Percentiles rank a stretch among this genome's conserved stretches.
Conservation (phyloP, 2,329 filamentous ascomycete species). For the Davidsoniella neocaledoniae region DNA sequence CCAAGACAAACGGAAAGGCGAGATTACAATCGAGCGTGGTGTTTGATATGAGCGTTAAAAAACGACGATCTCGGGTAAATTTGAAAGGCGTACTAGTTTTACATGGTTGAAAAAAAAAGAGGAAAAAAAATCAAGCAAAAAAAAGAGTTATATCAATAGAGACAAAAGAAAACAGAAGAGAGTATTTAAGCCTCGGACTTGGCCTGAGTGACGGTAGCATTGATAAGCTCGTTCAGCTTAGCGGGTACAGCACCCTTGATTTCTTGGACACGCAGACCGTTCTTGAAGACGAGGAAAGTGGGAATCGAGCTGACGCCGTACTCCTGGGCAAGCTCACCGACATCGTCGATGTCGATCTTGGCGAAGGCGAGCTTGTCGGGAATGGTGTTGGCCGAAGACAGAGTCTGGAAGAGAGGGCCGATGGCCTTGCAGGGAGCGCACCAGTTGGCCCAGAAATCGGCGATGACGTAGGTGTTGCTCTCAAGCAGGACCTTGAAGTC, state of each 20-base stretch:
- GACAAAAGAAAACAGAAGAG: no score
- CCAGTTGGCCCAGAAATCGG: conserved; percentile 44
- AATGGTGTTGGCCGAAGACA: conserved; percentile 24
- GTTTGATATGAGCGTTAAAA: no score
- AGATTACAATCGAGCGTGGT: no score
- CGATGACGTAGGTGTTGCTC: conserved; percentile 32
- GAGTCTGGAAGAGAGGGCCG: conserved; percentile 34
- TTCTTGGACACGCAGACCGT: conserved; percentile 23
- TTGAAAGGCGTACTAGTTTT: no score
- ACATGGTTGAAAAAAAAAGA: no score
- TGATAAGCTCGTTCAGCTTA: conserved; percentile 12
- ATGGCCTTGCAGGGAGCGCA: conserved; percentile 45
- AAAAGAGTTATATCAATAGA: no score
- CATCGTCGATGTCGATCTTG: conserved; percentile 41
- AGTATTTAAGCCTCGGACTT: conserved; percentile 15
- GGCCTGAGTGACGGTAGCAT: conserved; percentile 17
- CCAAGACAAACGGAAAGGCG: no score
- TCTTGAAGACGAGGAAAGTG: conserved; percentile 43
- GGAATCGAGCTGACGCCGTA: conserved; percentile 40
- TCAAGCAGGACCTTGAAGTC: conserved; percentile 34
- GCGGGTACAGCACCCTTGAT: conserved; percentile 13
- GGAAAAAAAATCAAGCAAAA: no score
- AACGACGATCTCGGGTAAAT: no score
- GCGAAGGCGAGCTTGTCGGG: conserved; percentile 34
- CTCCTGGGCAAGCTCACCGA: conserved; percentile 30